Conservation (phyloP, 495 filamentous ascomycete genomes). For the Cetradonia linearis region DNA sequence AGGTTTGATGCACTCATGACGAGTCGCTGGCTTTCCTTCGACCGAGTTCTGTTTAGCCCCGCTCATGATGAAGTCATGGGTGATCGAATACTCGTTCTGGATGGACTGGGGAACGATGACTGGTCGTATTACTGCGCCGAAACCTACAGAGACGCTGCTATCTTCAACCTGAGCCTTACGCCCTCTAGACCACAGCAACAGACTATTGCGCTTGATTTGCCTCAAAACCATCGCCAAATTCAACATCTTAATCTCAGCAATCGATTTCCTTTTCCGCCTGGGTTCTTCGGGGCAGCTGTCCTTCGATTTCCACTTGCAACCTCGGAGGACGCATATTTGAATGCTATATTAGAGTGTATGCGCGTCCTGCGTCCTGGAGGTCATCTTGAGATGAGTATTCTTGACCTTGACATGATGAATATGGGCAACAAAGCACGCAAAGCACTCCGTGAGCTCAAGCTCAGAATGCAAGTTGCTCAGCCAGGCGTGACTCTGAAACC, state of each 20-base stretch:
- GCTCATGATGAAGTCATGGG: slow-evolving; percentile 69
- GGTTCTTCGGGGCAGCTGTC: slow-evolving; percentile 77
- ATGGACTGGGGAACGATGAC: slow-evolving; percentile 84
- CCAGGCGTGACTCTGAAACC: slow-evolving; percentile 59
- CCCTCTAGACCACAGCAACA: slow-evolving; percentile 22
- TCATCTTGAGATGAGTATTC: slow-evolving; percentile 74
- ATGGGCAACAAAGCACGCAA: slow-evolving; percentile 69
- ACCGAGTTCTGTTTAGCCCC: slow-evolving; percentile 87
- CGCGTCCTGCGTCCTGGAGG: slow-evolving; percentile 85
- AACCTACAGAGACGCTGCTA: slow-evolving; percentile 73
- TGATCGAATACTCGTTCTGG: slow-evolving; percentile 70
- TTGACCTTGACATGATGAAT: slow-evolving; percentile 80
- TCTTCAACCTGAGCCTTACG: slow-evolving; percentile 65
- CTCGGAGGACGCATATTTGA: slow-evolving; percentile 63
- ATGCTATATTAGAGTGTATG: slow-evolving; percentile 77
- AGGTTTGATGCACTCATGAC: slow-evolving; percentile 70
- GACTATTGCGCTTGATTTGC: slow-evolving; percentile 42
- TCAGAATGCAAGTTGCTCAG: slow-evolving; percentile 55
- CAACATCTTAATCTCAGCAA: slow-evolving; percentile 55
- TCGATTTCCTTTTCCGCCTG: slow-evolving; percentile 77
- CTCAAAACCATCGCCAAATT: slow-evolving; percentile 77
- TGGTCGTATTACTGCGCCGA: slow-evolving; percentile 97
- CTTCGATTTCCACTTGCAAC: slow-evolving; percentile 76
- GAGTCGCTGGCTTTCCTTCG: slow-evolving; percentile 85
- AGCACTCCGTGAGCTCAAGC: slow-evolving; percentile 67